phyloP scores from a whole-genome alignment of 768 basidiomycete species.

The Amanita molliuscula region DNA sequence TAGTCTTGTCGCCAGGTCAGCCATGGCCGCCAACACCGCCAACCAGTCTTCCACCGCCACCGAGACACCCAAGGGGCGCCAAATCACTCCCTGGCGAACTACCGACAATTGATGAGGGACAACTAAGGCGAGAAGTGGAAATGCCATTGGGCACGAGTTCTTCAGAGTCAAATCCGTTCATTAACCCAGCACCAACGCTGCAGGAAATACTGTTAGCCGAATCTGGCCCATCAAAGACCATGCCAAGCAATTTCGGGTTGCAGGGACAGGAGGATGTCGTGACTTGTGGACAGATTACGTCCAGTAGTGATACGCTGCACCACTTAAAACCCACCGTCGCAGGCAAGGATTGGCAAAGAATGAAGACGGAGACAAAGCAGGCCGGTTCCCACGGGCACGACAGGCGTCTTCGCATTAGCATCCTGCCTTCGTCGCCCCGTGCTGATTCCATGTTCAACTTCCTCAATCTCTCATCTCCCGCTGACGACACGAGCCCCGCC shows the following conservation, averaged over 20 bases:
- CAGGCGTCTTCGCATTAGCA: conserved; percentile 1
- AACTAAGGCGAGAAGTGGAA: background rate
- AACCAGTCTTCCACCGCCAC: conserved; percentile 51
- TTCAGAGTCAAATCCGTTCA: conserved; percentile 28
- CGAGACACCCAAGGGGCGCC: conserved; percentile 19
- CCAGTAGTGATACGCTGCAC: background rate
- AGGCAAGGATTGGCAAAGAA: background rate
- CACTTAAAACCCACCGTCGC: background rate
- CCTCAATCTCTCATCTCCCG: conserved; percentile 15
- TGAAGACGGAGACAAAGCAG: background rate
- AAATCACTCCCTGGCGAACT: conserved; percentile 10
- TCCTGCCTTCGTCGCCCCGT: conserved; percentile 13
- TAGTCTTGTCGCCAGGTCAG: background rate
- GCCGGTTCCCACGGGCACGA: background rate
- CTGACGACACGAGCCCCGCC: background rate
- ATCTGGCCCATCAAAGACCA: background rate
- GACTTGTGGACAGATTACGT: background rate
- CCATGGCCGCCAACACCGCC: conserved; percentile 8
- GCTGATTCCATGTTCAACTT: conserved; percentile 18
- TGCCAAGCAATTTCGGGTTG: background rate
- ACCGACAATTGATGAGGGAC: background rate
- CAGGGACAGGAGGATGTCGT: background rate
- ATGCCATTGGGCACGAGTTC: conserved; percentile 3
- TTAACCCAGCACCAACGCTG: conserved; percentile 33
- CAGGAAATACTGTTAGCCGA: conserved; percentile 15